These are phyloP conservation scores for Penicillium manginii DNA, from an alignment of 495 filamentous ascomycete genomes.

Conservation along the genomic window DNA sequence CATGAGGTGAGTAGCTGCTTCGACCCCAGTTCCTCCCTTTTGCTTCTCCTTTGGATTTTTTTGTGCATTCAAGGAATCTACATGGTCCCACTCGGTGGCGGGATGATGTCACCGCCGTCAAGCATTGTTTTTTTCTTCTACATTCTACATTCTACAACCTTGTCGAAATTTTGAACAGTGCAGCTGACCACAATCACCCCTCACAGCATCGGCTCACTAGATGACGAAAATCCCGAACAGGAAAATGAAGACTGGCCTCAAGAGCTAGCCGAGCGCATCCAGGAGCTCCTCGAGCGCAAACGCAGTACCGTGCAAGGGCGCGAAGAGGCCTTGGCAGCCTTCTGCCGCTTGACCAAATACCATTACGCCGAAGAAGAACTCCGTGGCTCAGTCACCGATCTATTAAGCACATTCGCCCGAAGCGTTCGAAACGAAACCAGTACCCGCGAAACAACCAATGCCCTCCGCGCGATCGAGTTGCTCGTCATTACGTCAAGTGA, in stretches of 20 bases:
- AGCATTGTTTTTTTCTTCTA: conserved; percentile 4
- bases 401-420: conserved; percentile 72
- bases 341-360: conserved; percentile 71
- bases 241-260: conserved; percentile 64
- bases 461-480: conserved; percentile 74
- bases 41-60: conserved; percentile 6
- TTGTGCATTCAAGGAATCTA: conserved; percentile 20
- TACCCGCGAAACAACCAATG: conserved; percentile 72
- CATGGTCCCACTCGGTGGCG: conserved; percentile 33
- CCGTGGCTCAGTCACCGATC: conserved; percentile 58
- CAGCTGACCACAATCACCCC: conserved; percentile 14
- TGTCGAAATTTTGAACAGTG: background rate
- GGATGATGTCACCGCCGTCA: conserved; percentile 42
- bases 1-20: conserved; percentile 59
- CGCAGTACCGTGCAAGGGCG: conserved; percentile 78
- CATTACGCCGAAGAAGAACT: conserved; percentile 75
- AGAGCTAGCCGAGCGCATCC: conserved; percentile 70
- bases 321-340: conserved; percentile 71
- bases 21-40: background rate
- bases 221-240: conserved; percentile 63
- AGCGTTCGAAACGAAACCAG: conserved; percentile 73
- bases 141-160: background rate
- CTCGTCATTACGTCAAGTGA: conserved; percentile 74
- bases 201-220: conserved; percentile 50
- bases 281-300: conserved; percentile 86